Base-by-base conservation (phyloP, 352 stramenopile species). In the Lagenidium sp. region DNA sequence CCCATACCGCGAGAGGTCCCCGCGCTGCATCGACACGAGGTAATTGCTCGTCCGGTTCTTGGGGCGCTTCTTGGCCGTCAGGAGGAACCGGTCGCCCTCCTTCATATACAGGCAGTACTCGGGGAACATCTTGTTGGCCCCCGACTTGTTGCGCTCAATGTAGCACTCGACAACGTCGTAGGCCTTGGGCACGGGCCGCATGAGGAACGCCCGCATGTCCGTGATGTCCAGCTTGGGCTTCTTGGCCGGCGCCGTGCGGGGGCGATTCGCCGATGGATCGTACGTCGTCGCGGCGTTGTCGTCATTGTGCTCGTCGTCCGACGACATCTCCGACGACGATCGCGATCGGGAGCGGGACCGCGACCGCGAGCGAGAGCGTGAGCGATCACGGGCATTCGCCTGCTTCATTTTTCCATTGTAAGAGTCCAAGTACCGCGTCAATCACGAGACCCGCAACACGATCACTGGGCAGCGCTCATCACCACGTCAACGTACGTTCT, bases 1-100 rank as follows among this genome's bases (percentile, higher is more conserved):
- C 19, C 79, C 88, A 22, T 85, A 74, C 37, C 89, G 77, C 40
- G 91, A 78, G 37, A 98, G 68, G 51, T 98, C 95, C 12, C 89
- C 91, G 24, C 85, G 74, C 50, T 96, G 84, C 68, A 95, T 88
- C 6, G 82, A 97, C 36, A 99, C 84, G 21, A 97, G 60, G 67
- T 98, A 99, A 57, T 99, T 98, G 49, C 84, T 97, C 21, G 94
- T 98, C 56, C 90, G 94, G 60, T 97, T 98, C 54, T 97, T 97
- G 6, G 82, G 71, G 11, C 93, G 74, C 57, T 98, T 98, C 68
- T 98, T 98, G 30, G 82, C 89, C 13, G 87, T 95, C 52, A 98
- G 82, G n/a, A 99, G 57, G 65, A 98, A 99, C 15, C 81, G 82
- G 48, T 98, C 87, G 7, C 85, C 91, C 22, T 98, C 89, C 57